Evolutionary conservation across 2,329 filamentous ascomycete genomes (phyloP), one percentile per base, ranked within the genome.

Genomic region (Talaromyces sp.): DNA sequence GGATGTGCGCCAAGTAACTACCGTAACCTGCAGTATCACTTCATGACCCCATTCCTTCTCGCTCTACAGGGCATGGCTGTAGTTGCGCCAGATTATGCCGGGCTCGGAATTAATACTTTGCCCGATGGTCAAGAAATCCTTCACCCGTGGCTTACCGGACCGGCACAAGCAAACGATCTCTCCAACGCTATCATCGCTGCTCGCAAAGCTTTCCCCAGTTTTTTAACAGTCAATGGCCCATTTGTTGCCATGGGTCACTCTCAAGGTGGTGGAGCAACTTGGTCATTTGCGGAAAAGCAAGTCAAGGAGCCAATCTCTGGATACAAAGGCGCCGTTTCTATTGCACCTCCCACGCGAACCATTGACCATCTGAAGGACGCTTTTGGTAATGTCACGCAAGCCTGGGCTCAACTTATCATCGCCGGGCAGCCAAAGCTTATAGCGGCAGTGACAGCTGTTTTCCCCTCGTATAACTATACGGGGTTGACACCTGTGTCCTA

Each of bases 171-270:
- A 1, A 74, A 75, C 54, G 81, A 83, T 64, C 57, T 79, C 0
- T 66, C 77, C 1, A 76, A 80, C 60, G 73, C 78, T 1, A 64
- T 81, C 0, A 58, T 69, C 17, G 80, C 81, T 0, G 78, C 78
- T 0, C 71, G 70, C 14, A 63, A 63, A 12, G 77, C 78, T 0
- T 83, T 81, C 60, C 68, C 75, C 0, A 65, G 66, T 1, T 63
- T 67, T 1, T 65, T 78, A 1, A 69, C 65, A 1, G 52, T 65
- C 1, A 64, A 74, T 0, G 50, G 57, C 4, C 50, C 57, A 32
- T 83, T 80, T 58, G 76, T 81, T 17, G 69, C 74, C 26, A 72
- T 79, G 64, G 79, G 80, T 8, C 77, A 81, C 61, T 79, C 74
- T 11, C 77, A 83, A 66, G 81, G 80, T 24, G 80, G 78, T 8